phyloP scores from a whole-genome alignment of 805 yeast species.

The Metschnikowia reukaufii region DNA sequence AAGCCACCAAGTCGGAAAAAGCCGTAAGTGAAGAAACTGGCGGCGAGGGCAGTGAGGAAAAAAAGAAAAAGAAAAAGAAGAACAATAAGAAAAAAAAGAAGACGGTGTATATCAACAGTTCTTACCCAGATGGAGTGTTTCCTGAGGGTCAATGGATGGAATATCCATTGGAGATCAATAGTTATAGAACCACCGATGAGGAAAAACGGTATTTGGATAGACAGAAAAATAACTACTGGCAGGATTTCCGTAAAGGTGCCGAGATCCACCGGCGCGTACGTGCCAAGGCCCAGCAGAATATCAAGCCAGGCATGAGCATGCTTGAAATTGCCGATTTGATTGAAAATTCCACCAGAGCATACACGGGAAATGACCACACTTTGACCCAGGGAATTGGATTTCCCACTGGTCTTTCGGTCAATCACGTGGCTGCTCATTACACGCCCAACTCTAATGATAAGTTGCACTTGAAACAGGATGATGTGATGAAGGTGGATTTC shows the following conservation, averaged over 20 bases:
- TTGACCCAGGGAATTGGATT: slow-evolving; percentile 87
- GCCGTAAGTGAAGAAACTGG: not conserved
- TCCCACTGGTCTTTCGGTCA: slow-evolving; percentile 95
- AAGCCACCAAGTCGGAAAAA: slow-evolving; percentile 26
- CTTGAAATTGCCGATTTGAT: slow-evolving; percentile 86
- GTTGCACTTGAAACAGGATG: slow-evolving; percentile 75
- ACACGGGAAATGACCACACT: slow-evolving; percentile 64
- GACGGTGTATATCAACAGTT: slow-evolving; percentile 60
- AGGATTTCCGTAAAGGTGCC: slow-evolving; percentile 92
- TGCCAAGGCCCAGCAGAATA: slow-evolving; percentile 65
- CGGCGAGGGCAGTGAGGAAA: slow-evolving; percentile 12
- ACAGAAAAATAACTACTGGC: slow-evolving; percentile 62
- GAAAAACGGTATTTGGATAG: slow-evolving; percentile 80
- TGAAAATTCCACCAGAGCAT: slow-evolving; percentile 78
- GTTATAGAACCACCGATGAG: slow-evolving; percentile 78
- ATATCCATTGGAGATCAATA: slow-evolving; percentile 63
- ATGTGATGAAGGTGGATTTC: slow-evolving; percentile 94
- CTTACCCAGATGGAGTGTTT: slow-evolving; percentile 68
- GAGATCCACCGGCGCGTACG: slow-evolving; percentile 94
- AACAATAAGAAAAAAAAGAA: slow-evolving; percentile 50
- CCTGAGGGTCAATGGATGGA: slow-evolving; percentile 91
- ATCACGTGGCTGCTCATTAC: slow-evolving; percentile 96
- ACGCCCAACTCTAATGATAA: slow-evolving; percentile 96
- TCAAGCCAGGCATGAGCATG: slow-evolving; percentile 91
- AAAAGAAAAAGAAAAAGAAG: slow-evolving; percentile 42